Conservation (phyloP, 257 asterid species). For the Solanum dulcamara region DNA sequence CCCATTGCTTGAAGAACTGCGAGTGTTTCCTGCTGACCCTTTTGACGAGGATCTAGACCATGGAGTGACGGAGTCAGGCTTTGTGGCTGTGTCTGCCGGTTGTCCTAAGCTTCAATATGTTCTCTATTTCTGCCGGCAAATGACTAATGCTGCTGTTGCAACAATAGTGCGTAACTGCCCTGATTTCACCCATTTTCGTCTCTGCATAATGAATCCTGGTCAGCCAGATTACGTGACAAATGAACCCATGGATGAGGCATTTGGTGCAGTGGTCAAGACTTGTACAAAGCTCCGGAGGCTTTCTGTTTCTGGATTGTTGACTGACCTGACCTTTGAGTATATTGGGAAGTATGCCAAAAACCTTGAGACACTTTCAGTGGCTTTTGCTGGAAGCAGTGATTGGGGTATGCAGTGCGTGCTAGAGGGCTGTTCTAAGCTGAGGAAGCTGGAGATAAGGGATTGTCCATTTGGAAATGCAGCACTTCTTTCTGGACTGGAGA, state of each 20-base stretch:
- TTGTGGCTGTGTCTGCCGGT: conserved; percentile 69
- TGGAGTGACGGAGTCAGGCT: conserved; percentile 71
- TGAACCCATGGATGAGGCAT: conserved; percentile 86
- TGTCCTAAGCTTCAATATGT: conserved; percentile 74
- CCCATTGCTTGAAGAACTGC: conserved; percentile 70
- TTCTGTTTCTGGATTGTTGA: conserved; percentile 63
- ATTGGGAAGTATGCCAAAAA: conserved; percentile 71
- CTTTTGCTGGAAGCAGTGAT: conserved; percentile 82
- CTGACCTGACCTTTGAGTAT: conserved; percentile 66
- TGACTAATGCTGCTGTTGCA: conserved; percentile 87
- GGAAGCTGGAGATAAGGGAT: conserved; percentile 87
- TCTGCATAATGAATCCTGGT: conserved; percentile 72
- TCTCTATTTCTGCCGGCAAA: conserved; percentile 74
- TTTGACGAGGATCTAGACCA: conserved; percentile 35
- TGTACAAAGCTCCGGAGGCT: conserved; percentile 72
- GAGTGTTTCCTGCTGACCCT: conserved; percentile 75
- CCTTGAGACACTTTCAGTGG: conserved; percentile 78
- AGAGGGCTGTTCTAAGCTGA: conserved; percentile 66
- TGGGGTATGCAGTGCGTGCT: conserved; percentile 76
- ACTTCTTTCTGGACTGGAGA: conserved; percentile 44
- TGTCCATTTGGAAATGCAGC: conserved; percentile 75
- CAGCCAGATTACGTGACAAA: conserved; percentile 64
- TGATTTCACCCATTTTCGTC: conserved; percentile 81
- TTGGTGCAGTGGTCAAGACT: conserved; percentile 70
- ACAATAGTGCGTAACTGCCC: conserved; percentile 68